Base-by-base conservation (phyloP, 2,329 filamentous ascomycete species). In the Colletotrichum plurivorum region DNA sequence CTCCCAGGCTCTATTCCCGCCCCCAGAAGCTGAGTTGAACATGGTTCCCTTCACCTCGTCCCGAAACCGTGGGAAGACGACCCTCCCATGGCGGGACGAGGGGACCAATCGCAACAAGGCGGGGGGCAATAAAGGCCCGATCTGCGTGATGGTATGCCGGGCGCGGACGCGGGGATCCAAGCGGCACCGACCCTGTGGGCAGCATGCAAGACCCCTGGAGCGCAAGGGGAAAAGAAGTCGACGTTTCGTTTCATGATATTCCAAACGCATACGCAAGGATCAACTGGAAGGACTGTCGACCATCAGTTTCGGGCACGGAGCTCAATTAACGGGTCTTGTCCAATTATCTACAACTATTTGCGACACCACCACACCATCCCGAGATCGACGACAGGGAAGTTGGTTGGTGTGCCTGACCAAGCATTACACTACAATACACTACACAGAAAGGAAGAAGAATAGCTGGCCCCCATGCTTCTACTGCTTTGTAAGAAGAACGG, bases 241-340 rank as follows among this genome's bases (percentile, higher is more conserved):
- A 55, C 31, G 66, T 66, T 69, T 66, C 49, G 66, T 66, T 66
- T 69, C 63, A 56, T 22, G 62, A 69, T 60, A 25, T 55, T 55
- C 49, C 31, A 64, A 53, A 58, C 46, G 20, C 45, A 5, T 49
- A 25, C 22, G 22, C 22, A 55, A 48, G 66, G 66, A 64, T 64
- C 27, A 4, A 9, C n/a, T 16, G n/a, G 31, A 36, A 4, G 10
- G 31, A 10, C 10, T 53, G 48, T 31, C 27, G 13, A 16, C 36
- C 18, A 18, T 4, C 39, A 46, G 60, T 68, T 64, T 64, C 65
- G 60, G 36, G 31, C 45, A 57, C 39, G 39, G 39, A 58, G 36
- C 22, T 7, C 16, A 46, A 2, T 54, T 51, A 20, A 22, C 12
- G 25, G 27, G 31, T 10, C 31, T 8, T 48, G 25, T 27, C 65